Conservation (phyloP, 306 rosid species). For the Nissolia schottii region DNA sequence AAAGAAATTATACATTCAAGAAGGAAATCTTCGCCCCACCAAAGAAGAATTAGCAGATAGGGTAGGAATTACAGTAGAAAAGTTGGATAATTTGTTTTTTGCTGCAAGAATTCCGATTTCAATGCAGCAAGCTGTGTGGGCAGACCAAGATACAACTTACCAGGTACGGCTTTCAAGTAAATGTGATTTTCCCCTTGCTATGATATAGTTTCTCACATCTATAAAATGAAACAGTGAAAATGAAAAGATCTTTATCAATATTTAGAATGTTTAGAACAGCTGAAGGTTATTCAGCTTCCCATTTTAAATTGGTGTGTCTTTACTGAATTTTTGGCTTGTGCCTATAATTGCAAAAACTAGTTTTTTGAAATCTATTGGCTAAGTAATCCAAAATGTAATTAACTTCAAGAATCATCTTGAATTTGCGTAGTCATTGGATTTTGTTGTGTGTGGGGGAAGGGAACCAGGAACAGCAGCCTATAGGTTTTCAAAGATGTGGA, state of each 20-base stretch:
- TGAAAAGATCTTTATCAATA: background rate
- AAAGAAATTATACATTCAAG: constrained; percentile 57
- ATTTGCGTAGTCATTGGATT: background rate
- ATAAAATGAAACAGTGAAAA: constrained; percentile 8
- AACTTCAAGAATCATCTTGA: constrained; percentile 10
- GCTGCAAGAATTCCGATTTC: constrained; percentile 72
- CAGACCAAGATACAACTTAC: constrained; percentile 73
- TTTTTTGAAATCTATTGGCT: constrained; percentile 2
- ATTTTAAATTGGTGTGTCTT: background rate
- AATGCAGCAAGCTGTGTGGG: constrained; percentile 80
- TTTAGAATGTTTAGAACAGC: background rate
- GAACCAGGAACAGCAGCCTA: background rate
- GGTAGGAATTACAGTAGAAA: constrained; percentile 69
- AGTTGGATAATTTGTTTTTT: constrained; percentile 55
- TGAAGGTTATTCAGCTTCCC: background rate
- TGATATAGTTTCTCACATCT: background rate
- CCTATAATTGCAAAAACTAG: background rate
- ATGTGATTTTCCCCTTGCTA: background rate
- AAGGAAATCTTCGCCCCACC: constrained; percentile 63
- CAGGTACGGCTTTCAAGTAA: constrained; percentile 56
- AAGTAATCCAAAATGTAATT: background rate
- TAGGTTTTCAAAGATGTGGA: background rate
- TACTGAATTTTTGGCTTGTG: background rate
- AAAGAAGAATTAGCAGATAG: constrained; percentile 72
- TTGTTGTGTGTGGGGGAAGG: background rate